phyloP scores from a whole-genome alignment of 2,329 filamentous ascomycete genomes.

The Biscogniauxia marginata region DNA sequence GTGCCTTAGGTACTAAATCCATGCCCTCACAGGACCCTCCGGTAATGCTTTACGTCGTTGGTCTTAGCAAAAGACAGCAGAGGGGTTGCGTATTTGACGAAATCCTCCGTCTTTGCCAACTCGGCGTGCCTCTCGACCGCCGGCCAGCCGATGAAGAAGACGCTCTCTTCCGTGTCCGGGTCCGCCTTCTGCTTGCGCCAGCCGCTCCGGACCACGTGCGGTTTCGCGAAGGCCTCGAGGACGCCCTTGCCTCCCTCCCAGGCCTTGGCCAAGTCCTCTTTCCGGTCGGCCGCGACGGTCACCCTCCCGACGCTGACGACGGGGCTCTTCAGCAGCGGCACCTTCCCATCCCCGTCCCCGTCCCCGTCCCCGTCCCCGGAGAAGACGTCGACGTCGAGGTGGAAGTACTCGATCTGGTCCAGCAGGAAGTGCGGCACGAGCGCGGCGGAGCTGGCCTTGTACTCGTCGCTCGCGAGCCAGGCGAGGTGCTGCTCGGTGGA shows the following conservation, averaged over 20 bases:
- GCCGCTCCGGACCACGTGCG: conserved; percentile 36
- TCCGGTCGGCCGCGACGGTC: conserved; percentile 31
- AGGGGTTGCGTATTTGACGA: conserved; percentile 21
- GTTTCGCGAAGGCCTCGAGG: conserved; percentile 30
- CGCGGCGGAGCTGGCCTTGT: conserved; percentile 35
- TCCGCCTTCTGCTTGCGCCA: conserved; percentile 43
- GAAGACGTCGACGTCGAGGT: conserved; percentile 37
- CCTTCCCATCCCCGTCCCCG: not conserved
- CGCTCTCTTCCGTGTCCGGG: conserved; percentile 36
- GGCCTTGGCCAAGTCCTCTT: conserved; percentile 32
- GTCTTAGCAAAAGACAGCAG: conserved; percentile 22
- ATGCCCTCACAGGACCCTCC: conserved; percentile 27
- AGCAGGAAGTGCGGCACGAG: conserved; percentile 36
- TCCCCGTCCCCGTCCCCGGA: not conserved
- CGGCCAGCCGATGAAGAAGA: conserved; percentile 40
- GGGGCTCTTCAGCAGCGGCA: conserved; percentile 29
- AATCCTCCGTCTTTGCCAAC: conserved; percentile 26
- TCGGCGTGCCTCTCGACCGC: conserved; percentile 35
- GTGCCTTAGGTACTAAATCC: no score
- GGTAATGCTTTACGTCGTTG: conserved; percentile 33
- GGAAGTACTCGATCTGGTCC: conserved; percentile 39
- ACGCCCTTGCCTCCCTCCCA: conserved; percentile 35
- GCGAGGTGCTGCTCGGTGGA: conserved; percentile 39
- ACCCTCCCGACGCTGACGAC: conserved; percentile 39
- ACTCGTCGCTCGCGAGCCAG: conserved; percentile 45